Evolutionary conservation across 129 eudicot species (phyloP), one percentile per base, ranked within the genome.

Genomic region (Silybum marianum): DNA sequence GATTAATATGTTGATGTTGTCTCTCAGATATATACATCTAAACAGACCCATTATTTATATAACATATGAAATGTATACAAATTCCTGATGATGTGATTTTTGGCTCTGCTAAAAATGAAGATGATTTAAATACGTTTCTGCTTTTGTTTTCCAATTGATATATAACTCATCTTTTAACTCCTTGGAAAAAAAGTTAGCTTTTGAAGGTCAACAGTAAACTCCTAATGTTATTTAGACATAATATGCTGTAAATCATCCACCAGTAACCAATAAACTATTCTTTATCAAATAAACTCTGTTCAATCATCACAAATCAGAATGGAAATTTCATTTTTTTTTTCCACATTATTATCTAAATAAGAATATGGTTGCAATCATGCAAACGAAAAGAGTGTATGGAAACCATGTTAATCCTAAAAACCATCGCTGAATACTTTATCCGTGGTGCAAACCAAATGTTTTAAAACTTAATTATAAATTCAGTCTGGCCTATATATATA

Each of bases 361-460:
- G 73, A 6, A 68, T 60, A 38, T 60, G 66, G 74, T 51, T 62
- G 54, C 60, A 76, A 76, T 21, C 40, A 32, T 14, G 10, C 14
- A 65, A 38, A 65, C 2, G 5, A 66, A 78, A 16, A 24, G 63
- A 39, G 74, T 22, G 16, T 40, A 1, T 28, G 34, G 70, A 40
- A 46, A 79, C 69, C 69, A 79, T 69, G 76, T 19, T 69, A 46
- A 69, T 26, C 19, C 67, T 30, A 70, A 22, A 28, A 42, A 19
- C 69, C n/a, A 19, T 40, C 3, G n/a, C 39, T 78, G 66, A 24
- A 11, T 62, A 38, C 6, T 3, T 32, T 32, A 32, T 32, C 36
- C 6, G 36, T 32, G 36, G 3, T 32, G 36, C 36, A 32, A 32
- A 32, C 23, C 65, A 51, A 51, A n/a, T 51, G 63, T 51, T 44